Evolutionary conservation across 1,284 basidiomycete genomes (phyloP).

Genomic region (Ceratobasidium papillatum): DNA sequence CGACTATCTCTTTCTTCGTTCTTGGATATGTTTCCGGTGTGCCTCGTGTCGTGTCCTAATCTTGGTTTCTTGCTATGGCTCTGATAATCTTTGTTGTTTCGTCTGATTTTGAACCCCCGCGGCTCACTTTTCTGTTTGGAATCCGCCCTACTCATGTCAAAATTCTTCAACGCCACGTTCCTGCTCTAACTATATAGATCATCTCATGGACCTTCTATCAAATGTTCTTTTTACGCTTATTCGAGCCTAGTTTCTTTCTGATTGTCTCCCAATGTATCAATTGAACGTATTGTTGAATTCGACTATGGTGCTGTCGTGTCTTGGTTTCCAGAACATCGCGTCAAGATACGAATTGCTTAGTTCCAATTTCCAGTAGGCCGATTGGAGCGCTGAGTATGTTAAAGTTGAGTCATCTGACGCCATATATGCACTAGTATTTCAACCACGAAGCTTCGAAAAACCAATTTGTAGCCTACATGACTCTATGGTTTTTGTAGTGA

Average conservation of each 20-base stretch:
- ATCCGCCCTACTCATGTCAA: constrained; percentile 10
- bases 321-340: too few species aligned
- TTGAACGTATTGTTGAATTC: neutral
- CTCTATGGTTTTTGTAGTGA: too few species aligned
- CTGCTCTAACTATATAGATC: constrained; percentile 1
- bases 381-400: too few species aligned
- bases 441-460: too few species aligned
- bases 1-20: neutral
- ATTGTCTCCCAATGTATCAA: constrained; percentile 26
- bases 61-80: neutral
- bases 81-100: neutral
- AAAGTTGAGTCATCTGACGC: too few species aligned
- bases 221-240: neutral
- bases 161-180: neutral
- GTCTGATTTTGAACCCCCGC: neutral
- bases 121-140: constrained; percentile 9
- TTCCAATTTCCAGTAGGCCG: too few species aligned
- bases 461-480: too few species aligned
- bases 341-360: too few species aligned
- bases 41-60: neutral
- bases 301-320: neutral
- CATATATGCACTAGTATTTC: too few species aligned
- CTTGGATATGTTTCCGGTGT: neutral
- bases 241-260: neutral
- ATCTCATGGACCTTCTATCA: constrained; percentile 10